These are phyloP conservation scores for Leccinellum luteum DNA, from an alignment of 768 basidiomycete genomes.

Conservation along the genomic window DNA sequence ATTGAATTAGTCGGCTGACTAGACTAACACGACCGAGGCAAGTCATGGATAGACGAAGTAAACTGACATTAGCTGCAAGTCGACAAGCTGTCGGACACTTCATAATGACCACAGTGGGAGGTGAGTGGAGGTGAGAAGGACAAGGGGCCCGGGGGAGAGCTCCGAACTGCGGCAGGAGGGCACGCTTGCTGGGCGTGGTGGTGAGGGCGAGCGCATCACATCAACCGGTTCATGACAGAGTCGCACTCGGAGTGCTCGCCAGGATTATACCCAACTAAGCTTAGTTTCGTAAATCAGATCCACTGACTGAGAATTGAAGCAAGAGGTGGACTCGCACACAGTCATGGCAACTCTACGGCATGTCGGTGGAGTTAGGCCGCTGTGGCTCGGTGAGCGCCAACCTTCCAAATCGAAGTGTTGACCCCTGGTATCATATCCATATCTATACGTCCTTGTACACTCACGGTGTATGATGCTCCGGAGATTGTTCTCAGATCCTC, in stretches of 20 bases:
- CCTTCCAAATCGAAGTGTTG: too few species aligned
- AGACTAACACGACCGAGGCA: not conserved
- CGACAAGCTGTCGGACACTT: not conserved
- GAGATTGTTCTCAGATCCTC: too few species aligned
- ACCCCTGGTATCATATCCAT: too few species aligned
- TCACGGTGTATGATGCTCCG: too few species aligned
- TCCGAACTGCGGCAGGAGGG: slow-evolving; percentile 7
- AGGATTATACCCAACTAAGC: too few species aligned
- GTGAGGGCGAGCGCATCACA: not conserved
- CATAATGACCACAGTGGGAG: not conserved
- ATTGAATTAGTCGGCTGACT: not conserved
- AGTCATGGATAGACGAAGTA: not conserved
- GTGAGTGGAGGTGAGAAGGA: not conserved
- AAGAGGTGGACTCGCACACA: too few species aligned
- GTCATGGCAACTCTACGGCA: too few species aligned
- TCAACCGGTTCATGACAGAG: too few species aligned
- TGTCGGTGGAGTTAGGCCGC: too few species aligned
- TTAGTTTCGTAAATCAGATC: not conserved
- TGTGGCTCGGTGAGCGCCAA: too few species aligned
- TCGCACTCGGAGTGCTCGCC: too few species aligned
- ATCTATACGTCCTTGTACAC: too few species aligned
- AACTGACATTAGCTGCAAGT: not conserved
- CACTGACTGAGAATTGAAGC: not conserved
- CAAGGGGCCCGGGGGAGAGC: slow-evolving; percentile 5
- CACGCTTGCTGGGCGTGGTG: slow-evolving; percentile 7